Evolutionary conservation across 164 flowering plant genomes (phyloP).

Genomic region (Cinnamomum micranthum): DNA sequence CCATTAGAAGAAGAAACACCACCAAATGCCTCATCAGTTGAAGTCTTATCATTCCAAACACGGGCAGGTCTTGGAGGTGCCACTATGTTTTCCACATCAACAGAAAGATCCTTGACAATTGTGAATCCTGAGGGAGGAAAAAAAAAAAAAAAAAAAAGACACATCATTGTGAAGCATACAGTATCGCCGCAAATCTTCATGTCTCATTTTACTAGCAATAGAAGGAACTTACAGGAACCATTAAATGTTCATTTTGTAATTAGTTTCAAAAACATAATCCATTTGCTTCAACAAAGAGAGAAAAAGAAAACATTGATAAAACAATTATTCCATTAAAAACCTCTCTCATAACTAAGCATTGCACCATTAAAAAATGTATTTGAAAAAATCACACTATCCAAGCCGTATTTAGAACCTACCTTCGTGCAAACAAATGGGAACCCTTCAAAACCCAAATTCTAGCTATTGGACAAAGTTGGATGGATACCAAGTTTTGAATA

Average conservation of each 20-base stretch:
- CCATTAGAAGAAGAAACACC: slow-evolving; percentile 32
- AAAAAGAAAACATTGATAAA: too few species aligned
- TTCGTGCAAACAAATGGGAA: too few species aligned
- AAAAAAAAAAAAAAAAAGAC: slow-evolving; percentile 5
- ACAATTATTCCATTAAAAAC: too few species aligned
- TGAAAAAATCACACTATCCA: too few species aligned
- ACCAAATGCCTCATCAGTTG: slow-evolving; percentile 22
- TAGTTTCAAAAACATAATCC: background rate
- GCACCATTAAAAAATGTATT: too few species aligned
- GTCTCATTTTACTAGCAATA: background rate
- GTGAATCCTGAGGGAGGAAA: slow-evolving; percentile 53
- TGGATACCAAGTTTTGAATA: background rate
- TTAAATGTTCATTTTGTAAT: background rate
- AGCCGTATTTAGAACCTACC: too few species aligned
- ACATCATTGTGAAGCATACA: background rate
- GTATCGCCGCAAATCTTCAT: background rate
- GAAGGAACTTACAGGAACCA: background rate
- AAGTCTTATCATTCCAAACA: slow-evolving; percentile 26
- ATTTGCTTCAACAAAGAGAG: background rate
- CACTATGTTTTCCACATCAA: slow-evolving; percentile 73
- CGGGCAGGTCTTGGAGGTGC: slow-evolving; percentile 66
- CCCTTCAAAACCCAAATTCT: too few species aligned
- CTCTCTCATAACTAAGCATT: too few species aligned
- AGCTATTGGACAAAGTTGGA: too few species aligned
- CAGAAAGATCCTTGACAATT: slow-evolving; percentile 83